These are phyloP conservation scores for Apiosordaria backusii DNA, from an alignment of 495 filamentous ascomycete species.

Conservation along the genomic window DNA sequence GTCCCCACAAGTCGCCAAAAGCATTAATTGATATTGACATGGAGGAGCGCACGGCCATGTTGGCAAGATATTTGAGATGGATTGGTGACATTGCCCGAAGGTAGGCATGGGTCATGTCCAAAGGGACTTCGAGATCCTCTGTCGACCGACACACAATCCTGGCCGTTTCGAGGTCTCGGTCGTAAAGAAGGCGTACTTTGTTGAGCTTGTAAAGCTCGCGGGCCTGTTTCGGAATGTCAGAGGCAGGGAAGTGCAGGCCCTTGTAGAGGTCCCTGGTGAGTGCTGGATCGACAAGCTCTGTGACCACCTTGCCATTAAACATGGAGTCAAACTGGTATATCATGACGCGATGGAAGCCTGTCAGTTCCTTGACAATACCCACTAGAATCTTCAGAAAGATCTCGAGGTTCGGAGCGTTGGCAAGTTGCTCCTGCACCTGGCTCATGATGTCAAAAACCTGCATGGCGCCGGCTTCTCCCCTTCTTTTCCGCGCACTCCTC, in stretches of 20 bases:
- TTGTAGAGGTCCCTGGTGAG: conserved; percentile 86
- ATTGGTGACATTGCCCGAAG: conserved; percentile 90
- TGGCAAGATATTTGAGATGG: conserved; percentile 81
- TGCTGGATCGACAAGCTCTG: conserved; percentile 76
- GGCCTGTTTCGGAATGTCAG: conserved; percentile 86
- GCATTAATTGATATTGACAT: conserved; percentile 95
- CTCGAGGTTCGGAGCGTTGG: conserved; percentile 64
- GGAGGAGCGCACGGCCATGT: conserved; percentile 86
- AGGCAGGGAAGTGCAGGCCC: conserved; percentile 85
- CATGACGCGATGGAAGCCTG: conserved; percentile 90
- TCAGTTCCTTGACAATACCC: conserved; percentile 81
- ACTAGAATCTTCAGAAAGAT: conserved; percentile 68
- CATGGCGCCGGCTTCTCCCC: conserved; percentile 85
- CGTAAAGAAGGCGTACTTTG: conserved; percentile 75
- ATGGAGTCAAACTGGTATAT: conserved; percentile 85
- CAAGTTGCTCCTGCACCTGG: conserved; percentile 77
- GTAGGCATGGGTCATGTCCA: conserved; percentile 84
- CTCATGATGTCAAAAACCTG: conserved; percentile 91
- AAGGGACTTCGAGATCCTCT: conserved; percentile 70
- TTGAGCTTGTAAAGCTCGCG: conserved; percentile 77
- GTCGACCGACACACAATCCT: conserved; percentile 76
- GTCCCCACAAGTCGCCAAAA: conserved; percentile 81
- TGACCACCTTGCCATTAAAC: conserved; percentile 83
- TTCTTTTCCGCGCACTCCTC: conserved; percentile 69
- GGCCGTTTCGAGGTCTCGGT: conserved; percentile 70